A percentile compares a stretch with the other conserved stretches of the same genome.
These are phyloP conservation scores for Hypoxylon sp. DNA, from an alignment of 2,329 filamentous ascomycete genomes.

Conservation along the genomic window DNA sequence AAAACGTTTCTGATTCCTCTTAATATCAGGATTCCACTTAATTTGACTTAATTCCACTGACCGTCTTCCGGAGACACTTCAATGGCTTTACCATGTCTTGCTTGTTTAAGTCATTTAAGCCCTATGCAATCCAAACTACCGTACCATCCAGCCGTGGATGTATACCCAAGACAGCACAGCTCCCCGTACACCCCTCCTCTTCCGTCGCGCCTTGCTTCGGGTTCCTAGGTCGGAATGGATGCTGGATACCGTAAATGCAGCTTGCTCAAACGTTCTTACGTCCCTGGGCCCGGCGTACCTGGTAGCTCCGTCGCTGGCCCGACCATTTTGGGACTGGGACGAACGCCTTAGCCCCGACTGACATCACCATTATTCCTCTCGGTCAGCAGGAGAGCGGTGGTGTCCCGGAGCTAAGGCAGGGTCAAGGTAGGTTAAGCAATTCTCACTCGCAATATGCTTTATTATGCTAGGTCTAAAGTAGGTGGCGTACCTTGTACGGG, in stretches of 20 bases:
- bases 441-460: slow-evolving; percentile 29
- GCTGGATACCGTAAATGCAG: slow-evolving; percentile 22
- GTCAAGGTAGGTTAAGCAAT: slow-evolving; percentile 28
- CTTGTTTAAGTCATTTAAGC: slow-evolving; percentile 1
- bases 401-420: slow-evolving; percentile 21
- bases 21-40: neutral
- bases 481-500: slow-evolving; percentile 28
- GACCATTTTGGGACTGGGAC: slow-evolving; percentile 26
- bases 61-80: too few relatives aligned
- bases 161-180: too few relatives aligned
- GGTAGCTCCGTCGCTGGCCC: slow-evolving; percentile 21
- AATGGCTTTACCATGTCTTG: too few relatives aligned
- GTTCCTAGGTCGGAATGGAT: too few relatives aligned
- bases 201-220: slow-evolving; percentile 13
- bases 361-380: slow-evolving; percentile 41
- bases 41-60: too few relatives aligned
- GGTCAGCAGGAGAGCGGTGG: slow-evolving; percentile 12
- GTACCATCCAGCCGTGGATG: slow-evolving; percentile 19
- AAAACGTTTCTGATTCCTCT: slow-evolving; percentile 22
- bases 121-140: slow-evolving; percentile 25
- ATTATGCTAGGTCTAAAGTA: slow-evolving; percentile 33
- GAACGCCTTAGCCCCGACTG: slow-evolving; percentile 36
- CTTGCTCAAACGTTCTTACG: slow-evolving; percentile 21
- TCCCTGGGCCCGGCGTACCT: slow-evolving; percentile 29
- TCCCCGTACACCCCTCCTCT: slow-evolving; percentile 2